Percentiles rank a stretch among this genome's conserved stretches.
These are phyloP conservation scores for Coemansia sp. DNA, from an alignment of 192 early-diverging fungal species.

Conservation along the genomic window DNA sequence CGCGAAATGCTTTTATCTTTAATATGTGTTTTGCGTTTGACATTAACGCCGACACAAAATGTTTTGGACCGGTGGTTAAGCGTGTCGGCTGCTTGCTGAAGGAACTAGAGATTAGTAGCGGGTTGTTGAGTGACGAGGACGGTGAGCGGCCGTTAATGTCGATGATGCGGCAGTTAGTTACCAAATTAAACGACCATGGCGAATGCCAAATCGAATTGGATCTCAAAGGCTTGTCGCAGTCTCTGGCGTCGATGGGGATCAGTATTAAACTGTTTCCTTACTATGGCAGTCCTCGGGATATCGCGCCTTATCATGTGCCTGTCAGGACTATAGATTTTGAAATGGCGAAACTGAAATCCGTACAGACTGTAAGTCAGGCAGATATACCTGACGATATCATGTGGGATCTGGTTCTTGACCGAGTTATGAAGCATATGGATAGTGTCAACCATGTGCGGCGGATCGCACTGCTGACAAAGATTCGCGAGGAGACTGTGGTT, in stretches of 20 bases:
- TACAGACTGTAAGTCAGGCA: slow-evolving; percentile 64
- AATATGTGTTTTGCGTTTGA: slow-evolving; percentile 97
- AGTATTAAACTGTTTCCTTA: slow-evolving; percentile 55
- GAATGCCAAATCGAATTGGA: slow-evolving; percentile 56
- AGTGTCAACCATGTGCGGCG: slow-evolving; percentile 81
- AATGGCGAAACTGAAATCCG: slow-evolving; percentile 31
- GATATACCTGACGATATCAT: slow-evolving; percentile 67
- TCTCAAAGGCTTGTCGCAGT: slow-evolving; percentile 39
- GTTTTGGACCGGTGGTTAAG: slow-evolving; percentile 87
- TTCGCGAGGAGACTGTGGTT: slow-evolving; percentile 73
- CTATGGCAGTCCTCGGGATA: slow-evolving; percentile 32
- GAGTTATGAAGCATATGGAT: slow-evolving; percentile 81
- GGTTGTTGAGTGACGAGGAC: slow-evolving; percentile 40
- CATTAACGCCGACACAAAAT: slow-evolving; percentile 72
- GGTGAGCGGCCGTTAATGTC: slow-evolving; percentile 23
- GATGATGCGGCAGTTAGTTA: slow-evolving; percentile 54
- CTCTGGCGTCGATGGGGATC: slow-evolving; percentile 37
- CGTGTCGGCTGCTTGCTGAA: slow-evolving; percentile 84
- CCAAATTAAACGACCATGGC: slow-evolving; percentile 46
- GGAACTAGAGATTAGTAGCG: slow-evolving; percentile 70
- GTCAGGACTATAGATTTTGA: slow-evolving; percentile 46
- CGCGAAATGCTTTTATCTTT: slow-evolving; percentile 85
- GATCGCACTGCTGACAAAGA: slow-evolving; percentile 81
- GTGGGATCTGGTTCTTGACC: slow-evolving; percentile 91
- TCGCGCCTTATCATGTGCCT: slow-evolving; percentile 42